These are phyloP conservation scores for Aspergillus ellipticus DNA, from an alignment of 495 filamentous ascomycete species.

Conservation along the genomic window DNA sequence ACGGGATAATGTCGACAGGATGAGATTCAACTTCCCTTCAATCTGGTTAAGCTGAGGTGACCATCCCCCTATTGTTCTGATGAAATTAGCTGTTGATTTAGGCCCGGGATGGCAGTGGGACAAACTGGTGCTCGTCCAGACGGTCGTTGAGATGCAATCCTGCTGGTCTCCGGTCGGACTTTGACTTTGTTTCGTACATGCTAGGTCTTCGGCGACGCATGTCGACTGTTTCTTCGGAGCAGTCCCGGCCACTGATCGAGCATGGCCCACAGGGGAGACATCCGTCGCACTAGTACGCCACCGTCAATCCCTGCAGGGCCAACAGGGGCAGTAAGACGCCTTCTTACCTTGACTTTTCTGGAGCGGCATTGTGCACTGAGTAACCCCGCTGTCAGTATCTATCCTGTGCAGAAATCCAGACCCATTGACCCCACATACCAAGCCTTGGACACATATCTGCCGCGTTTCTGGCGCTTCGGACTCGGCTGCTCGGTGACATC, in stretches of 20 bases:
- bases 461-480: conserved; percentile 18
- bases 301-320: not conserved
- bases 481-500: not conserved
- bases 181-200: not conserved
- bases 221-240: conserved; percentile 15
- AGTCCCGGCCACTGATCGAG: conserved; percentile 7
- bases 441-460: conserved; percentile 25
- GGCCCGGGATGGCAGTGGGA: not conserved
- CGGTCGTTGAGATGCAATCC: too few species aligned
- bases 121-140: not conserved
- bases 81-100: too few species aligned
- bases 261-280: conserved; percentile 22
- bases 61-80: too few species aligned
- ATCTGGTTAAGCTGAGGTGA: too few species aligned
- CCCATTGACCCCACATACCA: conserved; percentile 15
- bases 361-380: conserved; percentile 20
- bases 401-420: too few species aligned
- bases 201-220: conserved; percentile 22
- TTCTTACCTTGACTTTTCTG: conserved; percentile 24
- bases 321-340: not conserved
- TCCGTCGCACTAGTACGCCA: conserved; percentile 22
- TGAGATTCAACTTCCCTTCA: too few species aligned
- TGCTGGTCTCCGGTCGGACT: too few species aligned
- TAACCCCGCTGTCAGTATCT: too few species aligned
- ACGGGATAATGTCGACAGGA: too few species aligned